Percentiles rank a stretch among this genome's conserved stretches.
These are phyloP conservation scores for Mycena filopes DNA, from an alignment of 768 basidiomycete genomes.

Conservation along the genomic window DNA sequence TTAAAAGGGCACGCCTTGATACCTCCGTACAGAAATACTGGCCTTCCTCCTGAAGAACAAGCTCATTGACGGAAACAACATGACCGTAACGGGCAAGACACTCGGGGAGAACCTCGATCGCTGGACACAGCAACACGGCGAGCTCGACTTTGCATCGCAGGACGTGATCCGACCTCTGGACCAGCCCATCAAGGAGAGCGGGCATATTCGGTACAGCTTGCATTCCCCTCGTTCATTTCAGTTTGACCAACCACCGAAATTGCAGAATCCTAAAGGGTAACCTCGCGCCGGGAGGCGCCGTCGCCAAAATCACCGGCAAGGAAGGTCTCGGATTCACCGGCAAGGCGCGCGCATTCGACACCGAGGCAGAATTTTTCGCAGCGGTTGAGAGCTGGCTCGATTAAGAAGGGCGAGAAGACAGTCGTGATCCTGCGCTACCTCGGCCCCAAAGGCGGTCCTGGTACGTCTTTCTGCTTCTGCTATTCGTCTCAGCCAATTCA, in stretches of 20 bases:
- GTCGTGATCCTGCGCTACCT: constrained; percentile 96
- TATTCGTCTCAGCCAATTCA: no score
- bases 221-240: not conserved
- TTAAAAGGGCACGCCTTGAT: constrained; percentile 10
- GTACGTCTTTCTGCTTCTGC: constrained; percentile 57
- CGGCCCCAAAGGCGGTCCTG: constrained; percentile 96
- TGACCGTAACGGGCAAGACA: constrained; percentile 92
- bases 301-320: constrained; percentile 96
- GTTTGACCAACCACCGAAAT: not conserved
- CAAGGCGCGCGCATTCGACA: constrained; percentile 92
- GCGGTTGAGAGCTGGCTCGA: constrained; percentile 89
- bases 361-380: constrained; percentile 86
- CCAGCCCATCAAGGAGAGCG: constrained; percentile 89
- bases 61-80: constrained; percentile 87
- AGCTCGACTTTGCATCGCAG: constrained; percentile 74
- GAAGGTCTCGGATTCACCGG: constrained; percentile 92
- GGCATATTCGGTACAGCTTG: constrained; percentile 81
- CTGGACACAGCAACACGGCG: constrained; percentile 86
- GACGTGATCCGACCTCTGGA: constrained; percentile 89
- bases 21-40: constrained; percentile 71
- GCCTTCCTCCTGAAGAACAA: constrained; percentile 88
- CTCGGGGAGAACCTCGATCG: constrained; percentile 93
- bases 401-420: constrained; percentile 96
- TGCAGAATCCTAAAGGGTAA: constrained; percentile 89
- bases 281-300: constrained; percentile 94